Conservation (phyloP, 164 flowering plant genomes). For the Berberis thunbergii region DNA sequence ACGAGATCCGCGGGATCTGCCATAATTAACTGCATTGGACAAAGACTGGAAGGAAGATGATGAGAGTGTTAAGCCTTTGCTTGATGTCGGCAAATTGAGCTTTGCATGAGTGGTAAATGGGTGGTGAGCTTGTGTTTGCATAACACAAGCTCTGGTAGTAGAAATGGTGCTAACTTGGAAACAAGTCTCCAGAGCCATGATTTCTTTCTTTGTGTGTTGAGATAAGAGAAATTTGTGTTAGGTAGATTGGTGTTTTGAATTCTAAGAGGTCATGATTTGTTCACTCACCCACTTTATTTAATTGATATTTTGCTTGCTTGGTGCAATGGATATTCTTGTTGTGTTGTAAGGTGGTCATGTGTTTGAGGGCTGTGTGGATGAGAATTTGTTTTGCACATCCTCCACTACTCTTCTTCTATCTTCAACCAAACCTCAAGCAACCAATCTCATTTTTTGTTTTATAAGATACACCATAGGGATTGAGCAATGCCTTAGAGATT, state of each 20-base stretch:
- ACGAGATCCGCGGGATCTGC: conserved; percentile 10
- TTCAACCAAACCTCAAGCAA: not conserved
- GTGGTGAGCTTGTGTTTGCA: conserved; percentile 14
- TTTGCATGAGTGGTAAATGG: conserved; percentile 22
- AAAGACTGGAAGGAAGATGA: conserved; percentile 6
- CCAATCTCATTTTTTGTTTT: too few species aligned
- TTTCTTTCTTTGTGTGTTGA: conserved; percentile 9
- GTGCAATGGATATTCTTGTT: conserved; percentile 16
- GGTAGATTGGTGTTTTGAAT: not conserved
- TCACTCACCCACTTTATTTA: not conserved
- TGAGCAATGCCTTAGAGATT: too few species aligned
- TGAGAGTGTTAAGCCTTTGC: not conserved
- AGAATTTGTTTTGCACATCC: not conserved
- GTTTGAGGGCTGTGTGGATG: conserved; percentile 17
- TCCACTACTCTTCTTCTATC: not conserved
- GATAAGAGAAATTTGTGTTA: conserved; percentile 1
- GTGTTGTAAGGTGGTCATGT: conserved; percentile 19
- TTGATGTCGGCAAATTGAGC: conserved; percentile 28
- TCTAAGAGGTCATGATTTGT: not conserved
- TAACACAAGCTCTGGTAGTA: conserved; percentile 21
- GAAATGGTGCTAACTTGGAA: conserved; percentile 37
- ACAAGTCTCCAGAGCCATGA: conserved; percentile 33
- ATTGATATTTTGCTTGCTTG: not conserved
- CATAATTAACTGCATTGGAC: conserved; percentile 7
- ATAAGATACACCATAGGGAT: too few species aligned